Base-by-base conservation (phyloP, 1,139 yeast genomes). In the Suhomyces bokatorum region DNA sequence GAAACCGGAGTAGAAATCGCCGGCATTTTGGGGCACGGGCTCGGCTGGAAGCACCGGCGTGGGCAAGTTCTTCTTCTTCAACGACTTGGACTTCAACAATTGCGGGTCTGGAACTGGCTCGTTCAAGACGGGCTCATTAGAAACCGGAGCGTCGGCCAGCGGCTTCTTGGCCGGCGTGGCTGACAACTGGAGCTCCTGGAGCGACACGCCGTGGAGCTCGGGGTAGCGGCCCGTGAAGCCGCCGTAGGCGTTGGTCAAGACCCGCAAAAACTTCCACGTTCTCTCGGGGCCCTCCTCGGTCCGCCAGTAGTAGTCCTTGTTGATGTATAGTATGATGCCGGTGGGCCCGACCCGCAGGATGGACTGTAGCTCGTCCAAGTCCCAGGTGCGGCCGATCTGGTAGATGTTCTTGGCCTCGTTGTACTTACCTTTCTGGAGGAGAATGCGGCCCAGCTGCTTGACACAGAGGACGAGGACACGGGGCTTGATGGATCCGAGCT, bases 351-450 rank as follows among this genome's bases (percentile, higher is more conserved):
- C 70, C 46, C 80, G 74, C 37, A 82, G 81, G 6, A 91, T 66
- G 32, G 66, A 65, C 12, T 73, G 66, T 52, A 93, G 69, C 53
- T 88, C 96, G 48, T 81, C 88, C 58, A 93, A 68, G 51, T 83
- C 85, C 99, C 99, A 93, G 5, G 96, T 85, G 58, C 97, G 78
- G 32, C 99, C 99, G 43, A 93, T 87, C 64, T 91, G 98, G 58
- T 87, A 83, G 3, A 83, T 65, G 3, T 87, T 59, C 45, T 72
- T 89, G 48, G 83, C 83, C 10, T 80, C 74, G 56, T 86, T 87
- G 60, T 80, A 89, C 55, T 95, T 83, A 1, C 96, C 97, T 66
- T 93, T 93, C 59, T 90, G 97, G 24, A 93, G 59, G 45, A 85
- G 75, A 35, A 88, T 84, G 22, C 87, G 70, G 3, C 95, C 95